These are phyloP conservation scores for Tuber calosporum DNA, from an alignment of 495 filamentous ascomycete species.

Conservation along the genomic window DNA sequence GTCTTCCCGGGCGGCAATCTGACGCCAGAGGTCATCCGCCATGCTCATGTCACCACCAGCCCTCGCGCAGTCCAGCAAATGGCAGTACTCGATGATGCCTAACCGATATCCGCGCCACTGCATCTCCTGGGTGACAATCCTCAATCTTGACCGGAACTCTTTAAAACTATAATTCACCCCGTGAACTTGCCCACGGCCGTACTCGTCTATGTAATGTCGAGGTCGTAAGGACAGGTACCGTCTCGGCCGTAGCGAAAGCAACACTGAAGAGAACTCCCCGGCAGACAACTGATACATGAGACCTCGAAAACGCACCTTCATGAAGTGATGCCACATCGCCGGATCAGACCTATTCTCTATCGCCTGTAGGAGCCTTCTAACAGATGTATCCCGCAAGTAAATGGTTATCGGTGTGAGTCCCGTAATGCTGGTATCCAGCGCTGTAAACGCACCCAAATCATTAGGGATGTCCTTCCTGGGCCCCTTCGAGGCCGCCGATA, in stretches of 20 bases:
- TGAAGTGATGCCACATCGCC: slow-evolving; percentile 33
- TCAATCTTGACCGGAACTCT: slow-evolving; percentile 23
- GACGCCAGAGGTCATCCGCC: slow-evolving; percentile 51
- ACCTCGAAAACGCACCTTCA: not conserved
- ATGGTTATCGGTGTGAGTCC: slow-evolving; percentile 28
- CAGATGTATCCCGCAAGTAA: slow-evolving; percentile 15
- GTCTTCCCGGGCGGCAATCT: slow-evolving; percentile 43
- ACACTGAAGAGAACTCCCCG: slow-evolving; percentile 28
- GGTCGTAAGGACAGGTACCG: slow-evolving; percentile 16
- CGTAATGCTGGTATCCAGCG: slow-evolving; percentile 25
- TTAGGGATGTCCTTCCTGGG: not conserved
- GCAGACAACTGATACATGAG: slow-evolving; percentile 16
- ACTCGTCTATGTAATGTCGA: slow-evolving; percentile 27
- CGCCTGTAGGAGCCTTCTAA: slow-evolving; percentile 27
- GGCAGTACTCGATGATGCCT: slow-evolving; percentile 49
- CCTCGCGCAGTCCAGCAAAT: slow-evolving; percentile 52
- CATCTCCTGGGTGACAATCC: slow-evolving; percentile 23
- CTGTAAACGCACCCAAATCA: not conserved
- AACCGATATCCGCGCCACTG: slow-evolving; percentile 24
- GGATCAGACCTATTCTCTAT: slow-evolving; percentile 21
- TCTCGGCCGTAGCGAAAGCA: slow-evolving; percentile 27
- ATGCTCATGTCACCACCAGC: slow-evolving; percentile 47
- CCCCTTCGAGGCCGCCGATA: not conserved
- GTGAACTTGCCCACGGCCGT: slow-evolving; percentile 7
- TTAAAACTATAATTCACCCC: slow-evolving; percentile 8